These are phyloP conservation scores for Paracoccidioides brasiliensis DNA, from an alignment of 2,329 filamentous ascomycete genomes.

Conservation along the genomic window DNA sequence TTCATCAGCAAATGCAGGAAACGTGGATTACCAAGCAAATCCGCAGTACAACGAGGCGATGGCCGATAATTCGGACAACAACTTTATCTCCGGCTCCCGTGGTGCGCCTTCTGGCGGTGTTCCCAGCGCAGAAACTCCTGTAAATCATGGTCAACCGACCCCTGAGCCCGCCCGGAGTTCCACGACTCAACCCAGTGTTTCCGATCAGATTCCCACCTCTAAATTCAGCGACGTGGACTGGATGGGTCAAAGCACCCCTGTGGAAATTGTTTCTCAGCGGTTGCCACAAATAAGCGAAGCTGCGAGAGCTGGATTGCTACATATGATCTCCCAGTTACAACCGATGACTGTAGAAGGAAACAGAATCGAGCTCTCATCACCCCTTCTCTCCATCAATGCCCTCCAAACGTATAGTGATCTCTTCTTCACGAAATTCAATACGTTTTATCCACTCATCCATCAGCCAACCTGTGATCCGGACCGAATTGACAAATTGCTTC, in stretches of 20 bases:
- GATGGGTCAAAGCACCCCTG: neutral
- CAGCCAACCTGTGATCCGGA: conserved; percentile 43
- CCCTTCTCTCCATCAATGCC: conserved; percentile 37
- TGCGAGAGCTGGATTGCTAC: conserved; percentile 30
- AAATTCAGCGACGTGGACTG: neutral
- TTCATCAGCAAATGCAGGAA: neutral
- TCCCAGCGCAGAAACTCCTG: neutral
- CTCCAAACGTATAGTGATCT: conserved; percentile 46
- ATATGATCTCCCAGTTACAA: conserved; percentile 39
- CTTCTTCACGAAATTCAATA: conserved; percentile 50
- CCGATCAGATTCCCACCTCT: neutral
- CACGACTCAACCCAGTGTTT: neutral
- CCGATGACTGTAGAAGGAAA: conserved; percentile 38
- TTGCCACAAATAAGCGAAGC: conserved; percentile 21
- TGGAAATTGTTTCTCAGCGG: neutral
- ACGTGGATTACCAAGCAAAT: neutral
- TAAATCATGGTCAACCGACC: neutral
- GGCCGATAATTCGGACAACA: neutral
- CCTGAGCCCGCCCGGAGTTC: neutral
- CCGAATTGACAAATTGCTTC: conserved; percentile 38
- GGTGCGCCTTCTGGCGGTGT: neutral
- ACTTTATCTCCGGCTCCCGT: neutral
- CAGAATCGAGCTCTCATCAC: conserved; percentile 36
- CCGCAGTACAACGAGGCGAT: neutral
- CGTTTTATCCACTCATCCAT: conserved; percentile 47